Evolutionary conservation across 192 early-diverging fungal genomes (phyloP), one percentile per base, ranked within the genome.

Genomic region (Gonapodya sp.): DNA sequence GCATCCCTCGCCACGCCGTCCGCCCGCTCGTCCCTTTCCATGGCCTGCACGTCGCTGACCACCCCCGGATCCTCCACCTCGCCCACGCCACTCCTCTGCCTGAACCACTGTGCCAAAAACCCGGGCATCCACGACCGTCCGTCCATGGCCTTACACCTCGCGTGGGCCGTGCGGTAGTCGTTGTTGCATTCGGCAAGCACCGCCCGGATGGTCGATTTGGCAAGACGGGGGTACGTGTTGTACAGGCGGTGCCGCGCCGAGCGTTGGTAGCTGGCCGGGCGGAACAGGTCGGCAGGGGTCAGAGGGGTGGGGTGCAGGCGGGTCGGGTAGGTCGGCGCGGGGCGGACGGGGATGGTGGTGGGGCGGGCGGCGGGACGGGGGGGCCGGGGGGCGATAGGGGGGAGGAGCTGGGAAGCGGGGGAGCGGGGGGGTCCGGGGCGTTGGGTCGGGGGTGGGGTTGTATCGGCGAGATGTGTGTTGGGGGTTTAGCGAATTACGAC

Each of bases 131-230:
- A 77, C 18, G 18, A 14, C 18, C 30, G 75, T 18, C 31, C 30
- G 31, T 34, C 75, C 75, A 77, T 77, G 2, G 2, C 75, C 30
- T 18, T 34, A 33, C 16, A 33, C 18, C 75, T 16, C 18, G 8
- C 31, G 75, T 77, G 75, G 18, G 75, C 18, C 31, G 16, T 33
- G 75, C 16, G 2, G 75, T 16, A 77, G 75, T 77, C 75, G 75
- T 77, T 2, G 75, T 77, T 77, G 75, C 75, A 77, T 34, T 77
- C 75, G 8, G 75, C 75, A 8, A 77, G 8, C 8, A 77, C 75
- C 8, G 75, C 75, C 8, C 75, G 2, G 8, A 77, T 34, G 2
- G 75, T 77, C 75, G 75, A 77, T 34, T 77, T 77, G 30, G 30
- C 18, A 33, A 18, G 8, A 2, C 34, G 8, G 30, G 75, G 75